A percentile compares a stretch with the other conserved stretches of the same genome.
Conservation (phyloP, 441 rosid species). For the Croton setiger region DNA sequence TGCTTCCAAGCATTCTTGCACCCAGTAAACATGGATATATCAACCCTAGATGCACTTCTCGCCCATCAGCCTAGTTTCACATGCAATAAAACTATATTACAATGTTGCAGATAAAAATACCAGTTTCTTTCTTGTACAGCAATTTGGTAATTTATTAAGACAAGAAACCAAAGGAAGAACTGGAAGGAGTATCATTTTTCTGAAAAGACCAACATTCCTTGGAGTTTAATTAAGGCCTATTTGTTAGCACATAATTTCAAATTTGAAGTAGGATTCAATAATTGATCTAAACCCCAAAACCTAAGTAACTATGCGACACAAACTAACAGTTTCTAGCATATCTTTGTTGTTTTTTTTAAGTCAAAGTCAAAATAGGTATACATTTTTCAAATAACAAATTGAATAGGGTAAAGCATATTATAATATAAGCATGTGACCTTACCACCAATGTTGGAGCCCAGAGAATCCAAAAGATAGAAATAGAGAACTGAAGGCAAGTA, state of each 20-base stretch:
- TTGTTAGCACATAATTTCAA: not conserved
- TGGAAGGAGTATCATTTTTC: not conserved
- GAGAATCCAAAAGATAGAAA: conserved; percentile 80
- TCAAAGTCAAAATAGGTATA: too few relatives aligned
- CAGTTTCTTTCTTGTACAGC: conserved; percentile 5
- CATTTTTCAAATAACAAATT: too few relatives aligned
- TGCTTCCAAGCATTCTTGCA: conserved; percentile 94
- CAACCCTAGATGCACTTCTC: conserved; percentile 79
- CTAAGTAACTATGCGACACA: not conserved
- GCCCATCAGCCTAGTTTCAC: conserved; percentile 83
- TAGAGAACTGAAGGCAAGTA: conserved; percentile 78
- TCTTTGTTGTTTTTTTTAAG: too few relatives aligned
- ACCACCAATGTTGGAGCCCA: conserved; percentile 97
- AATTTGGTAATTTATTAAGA: not conserved
- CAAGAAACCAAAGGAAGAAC: not conserved
- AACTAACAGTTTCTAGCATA: too few relatives aligned
- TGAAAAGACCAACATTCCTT: not conserved
- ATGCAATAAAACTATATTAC: conserved; percentile 8
- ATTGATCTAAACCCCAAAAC: not conserved
- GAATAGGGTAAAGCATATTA: conserved; percentile 3
- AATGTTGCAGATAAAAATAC: conserved; percentile 7
- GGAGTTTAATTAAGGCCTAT: not conserved
- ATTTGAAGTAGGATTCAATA: not conserved
- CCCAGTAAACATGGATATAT: conserved; percentile 81
- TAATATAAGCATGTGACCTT: conserved; percentile 28